Evolutionary conservation across 129 eudicot species (phyloP).

Genomic region (Chrysanthemum makinoi): DNA sequence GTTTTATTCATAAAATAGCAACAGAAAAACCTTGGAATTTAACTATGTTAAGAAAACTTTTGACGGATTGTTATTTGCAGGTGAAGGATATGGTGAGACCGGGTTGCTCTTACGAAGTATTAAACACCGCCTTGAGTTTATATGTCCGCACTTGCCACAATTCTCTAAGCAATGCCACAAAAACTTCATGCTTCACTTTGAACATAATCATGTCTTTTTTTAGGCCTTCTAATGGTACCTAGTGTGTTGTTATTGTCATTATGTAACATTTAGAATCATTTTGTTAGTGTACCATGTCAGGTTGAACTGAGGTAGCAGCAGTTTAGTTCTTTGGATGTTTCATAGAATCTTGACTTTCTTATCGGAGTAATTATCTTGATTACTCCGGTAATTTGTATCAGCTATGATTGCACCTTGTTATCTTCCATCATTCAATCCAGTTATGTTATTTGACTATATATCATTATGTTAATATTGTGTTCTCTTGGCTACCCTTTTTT

Average conservation of each 20-base stretch:
- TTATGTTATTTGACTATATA: not conserved
- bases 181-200: constrained; percentile 43
- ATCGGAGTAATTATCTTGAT: not conserved
- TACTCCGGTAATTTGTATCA: not conserved
- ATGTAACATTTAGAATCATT: constrained; percentile 1
- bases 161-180: constrained; percentile 37
- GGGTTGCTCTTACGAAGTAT: constrained; percentile 49
- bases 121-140: constrained; percentile 44
- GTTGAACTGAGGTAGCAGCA: not conserved
- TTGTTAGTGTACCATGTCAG: constrained; percentile 8
- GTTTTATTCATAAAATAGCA: not conserved
- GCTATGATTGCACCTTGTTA: not conserved
- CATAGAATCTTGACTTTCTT: not conserved
- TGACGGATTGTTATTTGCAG: constrained; percentile 27
- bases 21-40: not conserved
- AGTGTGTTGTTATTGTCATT: not conserved
- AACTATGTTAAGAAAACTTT: not conserved
- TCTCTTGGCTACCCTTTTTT: too few relatives aligned
- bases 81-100: constrained; percentile 48
- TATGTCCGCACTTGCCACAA: constrained; percentile 37
- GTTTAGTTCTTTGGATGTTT: not conserved
- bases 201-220: constrained; percentile 1
- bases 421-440: not conserved
- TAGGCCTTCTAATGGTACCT: not conserved
- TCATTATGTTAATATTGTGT: too few relatives aligned